These are phyloP conservation scores for Heliocybe sulcata DNA, from an alignment of 1,284 basidiomycete genomes.

Conservation along the genomic window DNA sequence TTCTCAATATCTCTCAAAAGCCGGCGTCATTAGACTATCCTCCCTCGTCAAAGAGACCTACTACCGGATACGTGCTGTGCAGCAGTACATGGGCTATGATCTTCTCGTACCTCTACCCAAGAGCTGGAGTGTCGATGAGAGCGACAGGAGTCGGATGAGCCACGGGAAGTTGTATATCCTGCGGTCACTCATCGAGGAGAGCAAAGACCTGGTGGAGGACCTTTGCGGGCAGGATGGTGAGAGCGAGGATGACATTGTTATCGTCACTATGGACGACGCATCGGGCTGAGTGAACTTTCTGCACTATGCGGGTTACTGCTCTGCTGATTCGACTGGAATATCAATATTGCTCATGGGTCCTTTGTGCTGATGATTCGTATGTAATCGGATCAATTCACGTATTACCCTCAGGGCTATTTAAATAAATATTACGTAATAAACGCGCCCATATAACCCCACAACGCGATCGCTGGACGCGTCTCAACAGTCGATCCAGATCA, in stretches of 20 bases:
- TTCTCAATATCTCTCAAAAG: conserved; percentile 13
- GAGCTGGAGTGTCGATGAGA: conserved; percentile 12
- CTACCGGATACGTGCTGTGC: conserved; percentile 51
- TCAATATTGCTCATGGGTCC: too few relatives aligned
- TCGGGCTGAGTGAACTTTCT: neutral
- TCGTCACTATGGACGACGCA: conserved; percentile 15
- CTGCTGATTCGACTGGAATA: too few relatives aligned
- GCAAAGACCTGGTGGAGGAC: conserved; percentile 47
- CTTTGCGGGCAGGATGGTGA: conserved; percentile 34
- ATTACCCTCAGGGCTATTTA: too few relatives aligned
- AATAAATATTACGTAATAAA: neutral
- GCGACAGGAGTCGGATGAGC: conserved; percentile 38
- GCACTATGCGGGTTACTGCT: neutral
- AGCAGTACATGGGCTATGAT: conserved; percentile 55
- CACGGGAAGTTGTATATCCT: conserved; percentile 41
- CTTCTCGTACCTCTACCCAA: conserved; percentile 38
- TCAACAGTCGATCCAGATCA: neutral
- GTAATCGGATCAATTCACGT: too few relatives aligned
- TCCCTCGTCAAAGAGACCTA: conserved; percentile 48
- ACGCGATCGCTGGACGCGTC: neutral
- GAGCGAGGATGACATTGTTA: conserved; percentile 11
- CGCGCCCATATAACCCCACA: neutral
- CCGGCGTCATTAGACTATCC: conserved; percentile 35
- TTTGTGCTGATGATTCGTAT: too few relatives aligned
- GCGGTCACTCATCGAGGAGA: conserved; percentile 44